These are phyloP conservation scores for Paragyromitra xinjiangensis DNA, from an alignment of 495 filamentous ascomycete genomes.

Conservation along the genomic window DNA sequence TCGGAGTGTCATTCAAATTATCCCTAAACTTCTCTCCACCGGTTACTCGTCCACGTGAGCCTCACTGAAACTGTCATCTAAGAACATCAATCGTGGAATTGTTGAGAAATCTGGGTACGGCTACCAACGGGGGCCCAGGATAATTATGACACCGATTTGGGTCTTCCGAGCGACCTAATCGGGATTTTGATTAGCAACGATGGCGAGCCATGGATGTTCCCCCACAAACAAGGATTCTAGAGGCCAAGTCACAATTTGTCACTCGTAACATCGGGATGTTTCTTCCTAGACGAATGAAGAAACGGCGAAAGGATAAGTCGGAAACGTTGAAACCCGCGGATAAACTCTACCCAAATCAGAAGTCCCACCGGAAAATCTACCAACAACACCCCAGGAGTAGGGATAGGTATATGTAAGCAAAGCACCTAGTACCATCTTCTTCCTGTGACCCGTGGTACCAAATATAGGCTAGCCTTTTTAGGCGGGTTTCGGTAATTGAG, in stretches of 20 bases:
- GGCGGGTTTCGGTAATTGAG: neutral
- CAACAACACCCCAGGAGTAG: neutral
- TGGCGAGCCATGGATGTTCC: neutral
- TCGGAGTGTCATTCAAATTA: conserved; percentile 7
- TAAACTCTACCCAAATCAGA: neutral
- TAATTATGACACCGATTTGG: neutral
- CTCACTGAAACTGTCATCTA: neutral
- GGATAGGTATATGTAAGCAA: neutral
- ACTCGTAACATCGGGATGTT: conserved; percentile 4
- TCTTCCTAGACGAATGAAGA: neutral
- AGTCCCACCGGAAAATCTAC: neutral
- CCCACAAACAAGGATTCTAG: neutral
- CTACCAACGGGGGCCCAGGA: conserved; percentile 2
- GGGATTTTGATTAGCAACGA: neutral
- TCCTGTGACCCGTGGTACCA: neutral
- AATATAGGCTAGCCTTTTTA: neutral
- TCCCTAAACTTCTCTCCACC: neutral
- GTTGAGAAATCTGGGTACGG: conserved; percentile 6
- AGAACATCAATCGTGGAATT: conserved; percentile 4
- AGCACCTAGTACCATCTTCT: neutral
- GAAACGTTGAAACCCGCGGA: neutral
- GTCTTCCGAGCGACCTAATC: neutral
- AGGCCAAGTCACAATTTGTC: conserved; percentile 10
- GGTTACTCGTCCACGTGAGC: conserved; percentile 25
- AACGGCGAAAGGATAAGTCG: neutral